Base-by-base conservation (phyloP, 441 rosid species). In the Breynia disticha region DNA sequence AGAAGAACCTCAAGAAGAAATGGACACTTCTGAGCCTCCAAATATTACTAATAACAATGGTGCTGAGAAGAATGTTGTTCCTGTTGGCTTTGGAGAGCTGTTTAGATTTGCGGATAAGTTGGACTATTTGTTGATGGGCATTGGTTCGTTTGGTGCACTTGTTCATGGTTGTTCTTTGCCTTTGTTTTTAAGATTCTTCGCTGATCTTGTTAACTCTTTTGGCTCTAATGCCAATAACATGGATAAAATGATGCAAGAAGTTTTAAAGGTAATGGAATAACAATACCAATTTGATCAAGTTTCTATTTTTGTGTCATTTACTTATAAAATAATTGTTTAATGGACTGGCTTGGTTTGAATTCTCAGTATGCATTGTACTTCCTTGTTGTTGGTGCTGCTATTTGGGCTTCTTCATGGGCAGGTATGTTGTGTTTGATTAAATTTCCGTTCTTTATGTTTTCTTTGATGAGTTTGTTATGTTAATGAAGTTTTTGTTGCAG, bases 401-500 rank as follows among this genome's bases (percentile, higher is more conserved):
- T 93, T 58, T 93, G 97, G 99, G 99, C 93, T 19, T 93, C 99
- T 60, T 93, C 99, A 11, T 93, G 99, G 99, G 99, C 99, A 73
- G 98, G 98, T 87, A 24, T 45, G 37, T 43, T 38, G 7, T 24
- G 32, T 56, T 63, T 48, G 50, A 59, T 54, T 16, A 51, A 54
- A 52, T 46, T 52, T 71, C 47, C 10, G 19, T 18, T 55, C 5
- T 59, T 44, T 54, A 53, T 49, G 7, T 65, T 5, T n/a, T n/a
- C n/a, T 54, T 53, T 48, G 19, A 24, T 24, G 32, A 14, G 22
- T 22, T 0, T 45, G n/a, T 17, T 16, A 42, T 52, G 39, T 8
- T 2, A 38, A n/a, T 46, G 17, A 46, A 47, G 48, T 44, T 49
- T 44, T 37, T 63, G 50, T 21, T 62, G 57, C 79, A 84, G 99